Conservation (phyloP, 306 rosid genomes). For the Benincasa hispida region DNA sequence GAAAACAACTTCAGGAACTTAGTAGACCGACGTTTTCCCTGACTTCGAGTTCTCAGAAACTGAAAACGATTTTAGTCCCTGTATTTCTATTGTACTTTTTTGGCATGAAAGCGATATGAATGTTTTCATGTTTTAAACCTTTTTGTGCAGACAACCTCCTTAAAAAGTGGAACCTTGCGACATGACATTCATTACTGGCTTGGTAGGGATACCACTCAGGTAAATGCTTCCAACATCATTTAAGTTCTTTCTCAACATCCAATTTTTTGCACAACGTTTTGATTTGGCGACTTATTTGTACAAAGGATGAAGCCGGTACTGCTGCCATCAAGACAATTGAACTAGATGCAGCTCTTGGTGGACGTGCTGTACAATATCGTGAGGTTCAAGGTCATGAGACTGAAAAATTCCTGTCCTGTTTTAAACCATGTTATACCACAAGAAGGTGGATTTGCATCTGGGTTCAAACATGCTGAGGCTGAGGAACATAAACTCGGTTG, state of each 20-base stretch:
- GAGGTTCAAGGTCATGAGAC: constrained; percentile 97
- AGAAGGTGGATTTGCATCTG: constrained; percentile 91
- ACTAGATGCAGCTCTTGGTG: constrained; percentile 95
- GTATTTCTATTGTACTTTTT: neutral
- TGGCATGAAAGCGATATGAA: neutral
- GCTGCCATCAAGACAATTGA: constrained; percentile 97
- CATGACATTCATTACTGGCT: constrained; percentile 97
- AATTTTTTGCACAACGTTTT: constrained; percentile 1
- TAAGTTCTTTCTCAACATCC: constrained; percentile 1
- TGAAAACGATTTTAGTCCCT: neutral
- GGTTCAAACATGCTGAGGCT: constrained; percentile 82
- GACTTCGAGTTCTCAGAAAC: neutral
- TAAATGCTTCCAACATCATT: constrained; percentile 8
- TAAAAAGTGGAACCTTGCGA: constrained; percentile 79
- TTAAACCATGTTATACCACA: constrained; percentile 95
- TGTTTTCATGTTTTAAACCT: neutral
- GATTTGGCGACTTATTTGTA: constrained; percentile 16
- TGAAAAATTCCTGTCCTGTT: constrained; percentile 75
- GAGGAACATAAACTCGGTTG: constrained; percentile 73
- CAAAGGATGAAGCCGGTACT: constrained; percentile 89
- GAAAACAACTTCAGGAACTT: neutral
- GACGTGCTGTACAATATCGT: constrained; percentile 97
- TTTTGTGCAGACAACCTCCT: constrained; percentile 54
- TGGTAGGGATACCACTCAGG: constrained; percentile 90
- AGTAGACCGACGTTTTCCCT: neutral